Base-by-base conservation (phyloP, 495 filamentous ascomycete genomes). In the Emericellopsis terricola region DNA sequence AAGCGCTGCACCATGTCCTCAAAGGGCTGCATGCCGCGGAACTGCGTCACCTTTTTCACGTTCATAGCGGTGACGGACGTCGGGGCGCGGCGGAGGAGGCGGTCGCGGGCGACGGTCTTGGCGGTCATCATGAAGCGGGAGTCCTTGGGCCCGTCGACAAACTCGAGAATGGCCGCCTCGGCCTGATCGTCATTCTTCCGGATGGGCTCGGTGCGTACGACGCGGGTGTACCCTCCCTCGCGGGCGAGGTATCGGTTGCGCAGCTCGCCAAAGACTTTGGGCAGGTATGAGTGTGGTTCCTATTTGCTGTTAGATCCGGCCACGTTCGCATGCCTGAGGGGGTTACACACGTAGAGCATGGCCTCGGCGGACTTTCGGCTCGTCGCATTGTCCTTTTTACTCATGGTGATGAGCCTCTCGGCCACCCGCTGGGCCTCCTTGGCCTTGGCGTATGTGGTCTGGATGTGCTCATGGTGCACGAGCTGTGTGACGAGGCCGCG, bases 401-500 rank as follows among this genome's bases (percentile, higher is more conserved):
- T 87, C 40, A 92, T 57, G 8, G 87, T 94, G 43, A 97, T 83
- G 39, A 94, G 65, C 62, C 86, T 84, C 48, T 97, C 89, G 24
- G 89, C 89, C 18, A 94, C 53, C 1, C 78, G 69, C 55, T 96
- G 89, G 29, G 89, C 80, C 61, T 97, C 89, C 56, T 96, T 97
- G 19, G 89, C 89, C 60, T 94, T 96, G 52, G 72, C 71, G 73
- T 78, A 94, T 59, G 89, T 93, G 17, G 89, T 97, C 31, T 71
- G 73, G 62, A 97, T 92, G 34, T 78, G 71, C 59, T 97, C 89
- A 53, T 93, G 72, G 48, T 78, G 64, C 63, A 97, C 73, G 37
- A 97, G 78, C n/a, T 84, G 87, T 39, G 85, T 92, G 48, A 96
- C 83, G 29, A 97, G 68, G 57, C 96, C 96, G 42, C 89, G 84